phyloP scores from a whole-genome alignment of 129 eudicot species.

The Helianthus tuberosus region DNA sequence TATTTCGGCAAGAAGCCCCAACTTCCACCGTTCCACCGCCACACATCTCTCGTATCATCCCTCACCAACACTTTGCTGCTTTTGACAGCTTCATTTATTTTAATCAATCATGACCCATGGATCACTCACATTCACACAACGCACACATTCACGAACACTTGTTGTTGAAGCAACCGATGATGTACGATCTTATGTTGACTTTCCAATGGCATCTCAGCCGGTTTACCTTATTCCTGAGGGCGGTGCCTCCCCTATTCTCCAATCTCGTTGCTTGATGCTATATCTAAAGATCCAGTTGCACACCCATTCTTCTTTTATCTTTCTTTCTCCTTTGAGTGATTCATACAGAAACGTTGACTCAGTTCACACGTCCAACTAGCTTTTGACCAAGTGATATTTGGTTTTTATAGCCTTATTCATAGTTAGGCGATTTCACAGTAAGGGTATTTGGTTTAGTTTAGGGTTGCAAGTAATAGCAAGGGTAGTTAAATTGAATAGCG shows the following conservation, averaged over 20 bases:
- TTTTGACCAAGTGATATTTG: background rate
- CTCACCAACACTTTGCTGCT: slow-evolving; percentile 30
- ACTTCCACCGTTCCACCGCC: slow-evolving; percentile 17
- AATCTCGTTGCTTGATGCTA: slow-evolving; percentile 40
- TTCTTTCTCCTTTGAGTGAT: slow-evolving; percentile 49
- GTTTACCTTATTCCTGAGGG: background rate
- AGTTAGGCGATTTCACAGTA: background rate
- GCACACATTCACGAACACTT: slow-evolving; percentile 33
- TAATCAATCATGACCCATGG: slow-evolving; percentile 9
- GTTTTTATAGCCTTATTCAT: slow-evolving; percentile 4
- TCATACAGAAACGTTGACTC: slow-evolving; percentile 22
- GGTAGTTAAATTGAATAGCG: too few species aligned
- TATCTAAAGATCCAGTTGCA: slow-evolving; percentile 27
- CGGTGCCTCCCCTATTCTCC: slow-evolving; percentile 24
- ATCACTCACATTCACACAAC: slow-evolving; percentile 20
- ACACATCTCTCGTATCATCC: background rate
- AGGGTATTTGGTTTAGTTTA: too few species aligned
- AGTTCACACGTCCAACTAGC: slow-evolving; percentile 7
- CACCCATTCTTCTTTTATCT: background rate
- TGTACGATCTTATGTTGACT: slow-evolving; percentile 35
- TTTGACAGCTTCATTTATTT: slow-evolving; percentile 29
- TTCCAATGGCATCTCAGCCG: slow-evolving; percentile 10
- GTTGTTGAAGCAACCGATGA: slow-evolving; percentile 28
- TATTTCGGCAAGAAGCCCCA: slow-evolving; percentile 31
- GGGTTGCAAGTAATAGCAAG: too few species aligned